These are phyloP conservation scores for Lagenidium sp. DNA, from an alignment of 352 stramenopile species.

Conservation along the genomic window DNA sequence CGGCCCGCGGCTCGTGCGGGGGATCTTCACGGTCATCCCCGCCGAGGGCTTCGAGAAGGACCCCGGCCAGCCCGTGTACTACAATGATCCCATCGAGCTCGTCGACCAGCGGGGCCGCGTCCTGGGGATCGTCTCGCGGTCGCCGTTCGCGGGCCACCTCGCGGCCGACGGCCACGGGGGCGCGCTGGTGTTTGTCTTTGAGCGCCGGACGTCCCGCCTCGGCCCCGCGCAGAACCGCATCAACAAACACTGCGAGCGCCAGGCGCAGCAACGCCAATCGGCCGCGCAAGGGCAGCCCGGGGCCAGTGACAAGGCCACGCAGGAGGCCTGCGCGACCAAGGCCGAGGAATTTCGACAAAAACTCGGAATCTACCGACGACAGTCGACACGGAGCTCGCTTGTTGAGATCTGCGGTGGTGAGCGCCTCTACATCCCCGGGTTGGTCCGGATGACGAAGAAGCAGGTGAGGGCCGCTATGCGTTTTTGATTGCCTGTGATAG, in stretches of 20 bases:
- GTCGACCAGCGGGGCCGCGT: conserved; percentile 19
- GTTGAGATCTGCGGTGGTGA: conserved; percentile 27
- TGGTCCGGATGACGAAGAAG: conserved; percentile 15
- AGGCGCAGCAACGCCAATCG: neutral
- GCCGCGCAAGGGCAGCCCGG: neutral
- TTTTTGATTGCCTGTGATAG: neutral
- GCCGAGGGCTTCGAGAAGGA: conserved; percentile 31
- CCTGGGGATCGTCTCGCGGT: conserved; percentile 18
- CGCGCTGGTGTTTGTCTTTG: conserved; percentile 24
- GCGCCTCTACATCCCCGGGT: conserved; percentile 17
- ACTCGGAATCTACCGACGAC: conserved; percentile 7
- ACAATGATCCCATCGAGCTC: conserved; percentile 29
- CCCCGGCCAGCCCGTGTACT: conserved; percentile 25
- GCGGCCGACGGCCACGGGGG: conserved; percentile 21
- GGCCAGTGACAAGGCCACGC: neutral
- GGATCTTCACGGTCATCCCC: conserved; percentile 24
- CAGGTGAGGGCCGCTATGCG: conserved; percentile 1
- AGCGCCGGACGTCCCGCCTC: conserved; percentile 9
- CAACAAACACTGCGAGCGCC: neutral
- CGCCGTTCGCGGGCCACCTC: conserved; percentile 18
- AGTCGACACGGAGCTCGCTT: conserved; percentile 6
- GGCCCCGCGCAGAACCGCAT: neutral
- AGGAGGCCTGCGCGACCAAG: neutral
- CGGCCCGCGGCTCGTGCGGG: conserved; percentile 2
- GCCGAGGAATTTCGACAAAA: conserved; percentile 4